These are phyloP conservation scores for Obelidium mucronatum DNA, from an alignment of 192 early-diverging fungal species.

Conservation along the genomic window DNA sequence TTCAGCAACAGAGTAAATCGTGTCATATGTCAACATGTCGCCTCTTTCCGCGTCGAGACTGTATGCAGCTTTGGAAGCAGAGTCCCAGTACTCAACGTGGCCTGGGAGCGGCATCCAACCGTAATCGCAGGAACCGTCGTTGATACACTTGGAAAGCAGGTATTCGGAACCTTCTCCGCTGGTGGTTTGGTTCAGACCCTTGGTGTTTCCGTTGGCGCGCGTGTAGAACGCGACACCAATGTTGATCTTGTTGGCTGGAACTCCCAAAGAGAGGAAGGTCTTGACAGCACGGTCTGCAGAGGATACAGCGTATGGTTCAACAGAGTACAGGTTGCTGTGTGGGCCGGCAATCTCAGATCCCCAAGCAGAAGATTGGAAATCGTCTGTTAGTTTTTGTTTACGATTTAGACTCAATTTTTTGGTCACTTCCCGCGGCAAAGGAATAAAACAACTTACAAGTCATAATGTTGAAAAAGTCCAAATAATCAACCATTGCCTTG, in stretches of 20 bases:
- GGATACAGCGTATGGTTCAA: slow-evolving; percentile 63
- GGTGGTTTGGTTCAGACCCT: slow-evolving; percentile 30
- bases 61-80: slow-evolving; percentile 73
- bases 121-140: not conserved
- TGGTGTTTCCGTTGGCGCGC: slow-evolving; percentile 86
- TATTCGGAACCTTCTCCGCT: not conserved
- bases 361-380: slow-evolving; percentile 55
- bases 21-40: slow-evolving; percentile 87
- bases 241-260: slow-evolving; percentile 83
- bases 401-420: too few species aligned
- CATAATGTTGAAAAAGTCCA: slow-evolving; percentile 89
- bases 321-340: slow-evolving; percentile 82
- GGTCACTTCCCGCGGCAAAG: too few species aligned
- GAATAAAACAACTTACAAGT: slow-evolving; percentile 44
- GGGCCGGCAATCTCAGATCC: slow-evolving; percentile 67
- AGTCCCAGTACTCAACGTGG: slow-evolving; percentile 74
- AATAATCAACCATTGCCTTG: slow-evolving; percentile 39
- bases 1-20: slow-evolving; percentile 39
- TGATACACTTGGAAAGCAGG: not conserved
- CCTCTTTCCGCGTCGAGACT: slow-evolving; percentile 69
- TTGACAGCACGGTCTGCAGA: slow-evolving; percentile 72
- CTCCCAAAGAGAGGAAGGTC: slow-evolving; percentile 72
- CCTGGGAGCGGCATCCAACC: not conserved
- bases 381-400: too few species aligned
- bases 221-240: slow-evolving; percentile 94